A percentile compares a stretch with the other conserved stretches of the same genome.
Evolutionary conservation across 805 yeast genomes (phyloP).

Genomic region (Candida maesae): DNA sequence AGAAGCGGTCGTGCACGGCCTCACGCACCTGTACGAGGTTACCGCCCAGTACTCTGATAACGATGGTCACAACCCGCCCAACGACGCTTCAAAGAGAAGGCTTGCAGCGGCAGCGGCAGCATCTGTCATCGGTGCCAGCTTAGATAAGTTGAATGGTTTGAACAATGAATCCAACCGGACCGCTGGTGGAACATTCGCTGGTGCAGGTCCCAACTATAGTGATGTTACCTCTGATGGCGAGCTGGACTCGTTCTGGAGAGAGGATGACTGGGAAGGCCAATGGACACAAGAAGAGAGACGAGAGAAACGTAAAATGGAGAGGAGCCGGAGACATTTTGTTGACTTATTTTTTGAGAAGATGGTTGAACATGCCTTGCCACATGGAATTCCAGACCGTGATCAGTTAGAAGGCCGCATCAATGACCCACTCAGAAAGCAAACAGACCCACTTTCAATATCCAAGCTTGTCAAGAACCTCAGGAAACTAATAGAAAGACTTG

Average conservation of each 20-base stretch:
- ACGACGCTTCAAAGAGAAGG: conserved; percentile 17
- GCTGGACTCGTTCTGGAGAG: conserved; percentile 23
- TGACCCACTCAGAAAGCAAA: conserved; percentile 41
- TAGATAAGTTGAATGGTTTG: conserved; percentile 32
- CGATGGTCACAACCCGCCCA: conserved; percentile 16
- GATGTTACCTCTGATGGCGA: conserved; percentile 23
- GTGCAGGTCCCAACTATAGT: conserved; percentile 1
- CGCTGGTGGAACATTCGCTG: neutral
- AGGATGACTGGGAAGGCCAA: conserved; percentile 12
- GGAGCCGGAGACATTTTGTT: conserved; percentile 44
- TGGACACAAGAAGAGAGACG: conserved; percentile 5
- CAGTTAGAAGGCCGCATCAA: conserved; percentile 37
- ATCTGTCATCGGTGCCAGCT: conserved; percentile 40
- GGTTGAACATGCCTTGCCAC: conserved; percentile 46
- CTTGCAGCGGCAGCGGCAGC: conserved; percentile 41
- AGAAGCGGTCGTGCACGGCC: conserved; percentile 9
- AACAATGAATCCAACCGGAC: neutral
- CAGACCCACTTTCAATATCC: conserved; percentile 56
- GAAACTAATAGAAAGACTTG: conserved; percentile 50
- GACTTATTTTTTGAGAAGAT: conserved; percentile 55
- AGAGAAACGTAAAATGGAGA: conserved; percentile 10
- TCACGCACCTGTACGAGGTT: conserved; percentile 13
- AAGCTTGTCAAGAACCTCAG: conserved; percentile 55
- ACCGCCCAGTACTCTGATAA: conserved; percentile 10
- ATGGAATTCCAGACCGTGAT: conserved; percentile 45